Evolutionary conservation across 1,284 basidiomycete species (phyloP).

Genomic region (Malassezia obtusa): DNA sequence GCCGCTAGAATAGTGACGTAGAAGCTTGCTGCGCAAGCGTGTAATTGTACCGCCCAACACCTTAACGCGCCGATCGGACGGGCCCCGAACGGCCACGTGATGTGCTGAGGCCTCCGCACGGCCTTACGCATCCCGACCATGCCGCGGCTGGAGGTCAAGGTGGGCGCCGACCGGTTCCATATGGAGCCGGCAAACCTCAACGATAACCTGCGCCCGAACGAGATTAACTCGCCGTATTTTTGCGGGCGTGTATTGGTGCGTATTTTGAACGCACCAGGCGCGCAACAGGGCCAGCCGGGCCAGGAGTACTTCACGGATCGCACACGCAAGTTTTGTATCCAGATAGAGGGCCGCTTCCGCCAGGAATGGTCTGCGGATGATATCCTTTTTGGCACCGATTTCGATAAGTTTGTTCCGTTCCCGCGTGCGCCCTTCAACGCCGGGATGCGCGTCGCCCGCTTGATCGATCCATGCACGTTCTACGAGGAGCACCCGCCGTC

Average conservation of each 20-base stretch:
- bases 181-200: constrained; percentile 48
- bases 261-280: constrained; percentile 48
- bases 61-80: no score
- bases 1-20: background rate
- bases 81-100: background rate
- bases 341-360: constrained; percentile 51
- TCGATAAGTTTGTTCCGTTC: constrained; percentile 44
- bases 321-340: constrained; percentile 49
- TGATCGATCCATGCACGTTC: constrained; percentile 48
- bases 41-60: no score
- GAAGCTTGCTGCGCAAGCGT: background rate
- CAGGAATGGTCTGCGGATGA: constrained; percentile 33
- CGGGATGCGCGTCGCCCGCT: constrained; percentile 49
- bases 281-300: constrained; percentile 33
- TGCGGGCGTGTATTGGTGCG: constrained; percentile 49
- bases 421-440: constrained; percentile 48
- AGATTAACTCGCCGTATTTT: constrained; percentile 49
- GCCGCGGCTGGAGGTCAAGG: constrained; percentile 44
- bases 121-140: constrained; percentile 8
- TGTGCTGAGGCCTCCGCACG: background rate
- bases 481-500: constrained; percentile 46
- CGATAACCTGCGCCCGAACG: constrained; percentile 44
- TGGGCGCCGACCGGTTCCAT: constrained; percentile 48
- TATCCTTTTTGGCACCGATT: constrained; percentile 41
- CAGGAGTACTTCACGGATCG: constrained; percentile 45